Evolutionary conservation across 23 red algal species (phyloP), one percentile per base, ranked within the genome.

Genomic region (Cyanidiococcus yangmingshanensis): DNA sequence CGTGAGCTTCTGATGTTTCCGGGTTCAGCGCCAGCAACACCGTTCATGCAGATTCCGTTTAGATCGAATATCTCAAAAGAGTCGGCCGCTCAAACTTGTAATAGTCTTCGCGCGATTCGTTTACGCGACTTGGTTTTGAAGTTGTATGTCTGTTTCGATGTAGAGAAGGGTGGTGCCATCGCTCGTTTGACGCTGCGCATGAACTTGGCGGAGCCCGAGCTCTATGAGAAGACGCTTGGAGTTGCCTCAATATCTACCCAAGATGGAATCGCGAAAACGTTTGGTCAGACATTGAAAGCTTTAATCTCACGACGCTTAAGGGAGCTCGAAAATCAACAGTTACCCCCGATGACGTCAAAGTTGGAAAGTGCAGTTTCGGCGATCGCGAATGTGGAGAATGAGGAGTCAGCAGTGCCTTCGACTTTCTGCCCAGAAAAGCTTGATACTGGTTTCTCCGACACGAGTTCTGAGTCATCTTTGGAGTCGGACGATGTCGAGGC

Each of bases 1-100:
- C 84, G 94, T 7, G 94, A 98, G 76, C 82, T 98, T 33, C 86
- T 98, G 1, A 98, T 98, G 94, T 87, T 82, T 39, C 87, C 94
- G 2, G 33, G 83, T 27, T 77, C 77, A 31, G 78, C 83, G 38
- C 94, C 94, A 3, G 84, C 83, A 37, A 98, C 94, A 33, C 94
- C 94, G 39, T 82, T 76, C 16, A 98, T 98, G 94, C 86, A 74
- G 39, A 41, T 98, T 12, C 94, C 88, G 15, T 67, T 98, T 2
- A 38, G 15, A 2, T 74, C 15, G 77, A 35, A 37, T 21, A 57
- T 36, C 1, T 58, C 41, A 27, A 27, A 37, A 33, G 58, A 45
- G 17, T 27, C 45, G 1, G 77, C 77, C 26, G 77, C 40, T n/a
- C 24, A 17, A 24, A 50, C 59, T 1, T 50, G 50, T 1, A 27